These are phyloP conservation scores for Candida michaelii DNA, from an alignment of 805 yeast species.

Conservation along the genomic window DNA sequence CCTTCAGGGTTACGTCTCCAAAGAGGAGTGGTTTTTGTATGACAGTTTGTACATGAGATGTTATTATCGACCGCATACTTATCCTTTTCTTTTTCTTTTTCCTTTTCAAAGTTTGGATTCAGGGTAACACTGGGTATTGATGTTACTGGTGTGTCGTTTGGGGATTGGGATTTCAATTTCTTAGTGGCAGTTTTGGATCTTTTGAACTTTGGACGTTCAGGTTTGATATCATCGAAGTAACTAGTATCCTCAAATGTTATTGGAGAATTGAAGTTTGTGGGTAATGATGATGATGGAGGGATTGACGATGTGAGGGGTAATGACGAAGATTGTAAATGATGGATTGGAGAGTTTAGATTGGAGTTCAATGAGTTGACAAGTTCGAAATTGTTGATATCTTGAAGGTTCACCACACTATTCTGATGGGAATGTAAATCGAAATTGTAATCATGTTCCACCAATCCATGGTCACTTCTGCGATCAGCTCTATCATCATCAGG, in stretches of 20 bases:
- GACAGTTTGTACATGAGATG: slow-evolving; percentile 76
- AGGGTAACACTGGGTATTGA: neutral
- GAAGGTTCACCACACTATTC: slow-evolving; percentile 12
- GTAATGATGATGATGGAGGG: slow-evolving; percentile 10
- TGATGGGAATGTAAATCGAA: slow-evolving; percentile 14
- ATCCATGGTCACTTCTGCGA: too few relatives aligned
- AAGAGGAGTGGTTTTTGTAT: slow-evolving; percentile 87
- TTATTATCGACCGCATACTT: slow-evolving; percentile 5
- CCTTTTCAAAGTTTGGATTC: slow-evolving; percentile 1
- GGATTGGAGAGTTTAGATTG: slow-evolving; percentile 5
- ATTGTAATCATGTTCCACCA: slow-evolving; percentile 1
- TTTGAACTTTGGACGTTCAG: slow-evolving; percentile 13
- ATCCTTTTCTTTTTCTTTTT: slow-evolving; percentile 1
- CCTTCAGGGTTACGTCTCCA: slow-evolving; percentile 96
- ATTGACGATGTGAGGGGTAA: slow-evolving; percentile 7
- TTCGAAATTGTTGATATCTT: slow-evolving; percentile 9
- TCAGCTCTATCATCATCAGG: slow-evolving; percentile 2
- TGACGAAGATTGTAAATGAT: slow-evolving; percentile 1
- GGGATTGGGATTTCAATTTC: slow-evolving; percentile 1
- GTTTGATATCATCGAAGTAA: slow-evolving; percentile 14
- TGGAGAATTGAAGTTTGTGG: slow-evolving; percentile 15
- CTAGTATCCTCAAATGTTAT: slow-evolving; percentile 12
- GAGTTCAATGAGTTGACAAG: neutral
- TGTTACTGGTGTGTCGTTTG: neutral
- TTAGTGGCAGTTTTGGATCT: slow-evolving; percentile 11